phyloP scores from a whole-genome alignment of 352 stramenopile species.

The Pythium aquatile region DNA sequence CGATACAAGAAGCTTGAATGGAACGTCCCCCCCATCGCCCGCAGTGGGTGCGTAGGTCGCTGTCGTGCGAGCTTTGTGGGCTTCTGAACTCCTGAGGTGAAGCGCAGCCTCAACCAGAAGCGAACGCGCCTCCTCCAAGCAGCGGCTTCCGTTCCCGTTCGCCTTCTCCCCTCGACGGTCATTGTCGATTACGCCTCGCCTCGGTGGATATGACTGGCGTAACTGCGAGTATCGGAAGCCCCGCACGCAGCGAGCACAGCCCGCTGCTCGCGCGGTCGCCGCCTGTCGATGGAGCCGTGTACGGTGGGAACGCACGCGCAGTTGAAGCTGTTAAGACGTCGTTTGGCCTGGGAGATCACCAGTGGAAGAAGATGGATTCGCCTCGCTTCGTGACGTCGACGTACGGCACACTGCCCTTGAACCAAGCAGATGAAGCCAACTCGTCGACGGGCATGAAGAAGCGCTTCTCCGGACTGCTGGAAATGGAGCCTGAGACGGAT shows the following conservation, averaged over 20 bases:
- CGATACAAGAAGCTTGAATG: background rate
- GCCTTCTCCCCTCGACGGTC: constrained; percentile 7
- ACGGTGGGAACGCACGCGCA: background rate
- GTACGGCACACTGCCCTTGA: constrained; percentile 26
- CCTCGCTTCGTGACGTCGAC: constrained; percentile 16
- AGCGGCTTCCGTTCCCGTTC: background rate
- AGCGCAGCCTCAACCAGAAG: constrained; percentile 7
- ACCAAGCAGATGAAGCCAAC: constrained; percentile 11
- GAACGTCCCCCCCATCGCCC: background rate
- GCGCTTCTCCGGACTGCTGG: background rate
- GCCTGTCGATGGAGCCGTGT: background rate
- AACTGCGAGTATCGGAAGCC: constrained; percentile 3
- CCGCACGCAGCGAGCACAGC: constrained; percentile 8
- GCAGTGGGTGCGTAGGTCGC: background rate
- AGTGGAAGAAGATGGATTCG: background rate
- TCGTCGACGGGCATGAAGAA: background rate
- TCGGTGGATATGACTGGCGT: background rate
- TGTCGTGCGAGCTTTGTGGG: background rate
- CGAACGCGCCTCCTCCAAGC: background rate
- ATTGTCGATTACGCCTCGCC: constrained; percentile 17
- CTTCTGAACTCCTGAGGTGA: background rate
- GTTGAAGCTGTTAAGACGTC: background rate
- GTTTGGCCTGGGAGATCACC: background rate
- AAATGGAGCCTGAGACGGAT: background rate
- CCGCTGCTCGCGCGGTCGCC: constrained; percentile 7